Evolutionary conservation across 1,284 basidiomycete genomes (phyloP).

Genomic region (Apiotrichum gamsii): DNA sequence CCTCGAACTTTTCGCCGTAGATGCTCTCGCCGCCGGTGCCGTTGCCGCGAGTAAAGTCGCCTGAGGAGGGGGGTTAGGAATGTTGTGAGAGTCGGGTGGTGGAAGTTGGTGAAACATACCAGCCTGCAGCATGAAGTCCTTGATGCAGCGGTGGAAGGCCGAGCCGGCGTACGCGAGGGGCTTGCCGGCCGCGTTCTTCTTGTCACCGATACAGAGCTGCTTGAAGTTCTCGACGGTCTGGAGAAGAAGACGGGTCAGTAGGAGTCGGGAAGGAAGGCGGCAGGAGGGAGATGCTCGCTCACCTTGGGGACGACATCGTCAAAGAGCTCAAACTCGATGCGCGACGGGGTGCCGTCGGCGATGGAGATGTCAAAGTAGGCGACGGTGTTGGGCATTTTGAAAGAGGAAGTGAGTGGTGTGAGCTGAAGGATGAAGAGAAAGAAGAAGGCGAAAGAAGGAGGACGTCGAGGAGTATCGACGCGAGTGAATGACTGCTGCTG

Average conservation of each 20-base stretch:
- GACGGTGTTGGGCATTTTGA: slow-evolving; percentile 47
- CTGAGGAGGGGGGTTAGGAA: too few relatives aligned
- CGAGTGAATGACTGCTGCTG: too few relatives aligned
- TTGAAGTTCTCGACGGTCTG: slow-evolving; percentile 80
- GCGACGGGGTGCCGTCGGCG: slow-evolving; percentile 54
- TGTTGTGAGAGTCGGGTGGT: slow-evolving; percentile 71
- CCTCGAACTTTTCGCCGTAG: slow-evolving; percentile 69
- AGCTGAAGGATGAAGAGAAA: too few relatives aligned
- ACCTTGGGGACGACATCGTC: slow-evolving; percentile 56
- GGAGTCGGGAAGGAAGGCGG: background rate
- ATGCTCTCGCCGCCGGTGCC: slow-evolving; percentile 92
- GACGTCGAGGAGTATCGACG: too few relatives aligned
- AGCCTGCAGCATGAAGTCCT: slow-evolving; percentile 30
- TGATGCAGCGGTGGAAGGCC: slow-evolving; percentile 72
- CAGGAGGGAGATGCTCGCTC: too few relatives aligned
- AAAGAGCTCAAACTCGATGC: slow-evolving; percentile 77
- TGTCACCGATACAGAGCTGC: slow-evolving; percentile 72
- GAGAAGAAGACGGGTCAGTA: slow-evolving; percentile 7
- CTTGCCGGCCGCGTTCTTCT: slow-evolving; percentile 50
- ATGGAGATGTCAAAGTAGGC: slow-evolving; percentile 72
- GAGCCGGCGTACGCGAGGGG: slow-evolving; percentile 52
- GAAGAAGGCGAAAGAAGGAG: too few relatives aligned
- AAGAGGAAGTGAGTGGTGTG: too few relatives aligned
- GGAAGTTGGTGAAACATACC: slow-evolving; percentile 56
- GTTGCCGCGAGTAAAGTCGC: slow-evolving; percentile 54